These are phyloP conservation scores for Claviceps purpurea DNA, from an alignment of 2,329 filamentous ascomycete species.

Conservation along the genomic window DNA sequence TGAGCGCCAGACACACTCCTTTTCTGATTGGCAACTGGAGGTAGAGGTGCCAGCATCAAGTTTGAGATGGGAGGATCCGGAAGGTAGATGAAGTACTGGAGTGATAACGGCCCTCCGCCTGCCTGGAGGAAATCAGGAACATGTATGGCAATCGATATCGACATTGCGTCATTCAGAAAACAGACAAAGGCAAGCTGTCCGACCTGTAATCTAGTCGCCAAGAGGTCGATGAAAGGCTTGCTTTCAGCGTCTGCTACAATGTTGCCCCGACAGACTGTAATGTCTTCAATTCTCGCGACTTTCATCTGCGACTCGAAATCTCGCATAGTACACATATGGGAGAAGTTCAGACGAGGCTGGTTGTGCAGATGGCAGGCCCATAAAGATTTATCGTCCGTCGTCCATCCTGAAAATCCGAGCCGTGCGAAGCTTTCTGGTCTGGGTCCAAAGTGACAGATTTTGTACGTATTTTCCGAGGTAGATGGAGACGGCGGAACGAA, in stretches of 20 bases:
- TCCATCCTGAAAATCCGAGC: constrained; percentile 8
- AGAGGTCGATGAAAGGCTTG: constrained; percentile 11
- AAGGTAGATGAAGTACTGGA: constrained; percentile 27
- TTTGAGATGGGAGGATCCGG: constrained; percentile 11
- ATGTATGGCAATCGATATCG: constrained; percentile 24
- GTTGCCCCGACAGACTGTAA: constrained; percentile 10
- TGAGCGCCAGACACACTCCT: constrained; percentile 10
- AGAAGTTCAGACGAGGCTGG: constrained; percentile 17
- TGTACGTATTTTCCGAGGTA: background rate
- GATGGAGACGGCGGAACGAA: background rate
- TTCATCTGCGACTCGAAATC: constrained; percentile 15
- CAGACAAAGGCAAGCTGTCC: constrained; percentile 24
- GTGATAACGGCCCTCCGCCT: background rate
- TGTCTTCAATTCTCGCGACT: constrained; percentile 4
- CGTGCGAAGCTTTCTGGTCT: background rate
- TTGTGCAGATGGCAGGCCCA: constrained; percentile 17
- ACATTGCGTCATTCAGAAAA: constrained; percentile 8
- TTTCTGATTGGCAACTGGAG: background rate
- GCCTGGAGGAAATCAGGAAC: background rate
- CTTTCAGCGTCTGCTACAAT: constrained; percentile 7
- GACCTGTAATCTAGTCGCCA: constrained; percentile 21
- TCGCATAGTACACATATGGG: constrained; percentile 20
- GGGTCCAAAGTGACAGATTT: constrained; percentile 8
- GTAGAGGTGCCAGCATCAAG: constrained; percentile 14
- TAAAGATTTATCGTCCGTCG: constrained; percentile 5